These are phyloP conservation scores for Amphirosellinia nigrospora DNA, from an alignment of 495 filamentous ascomycete genomes.

Conservation along the genomic window DNA sequence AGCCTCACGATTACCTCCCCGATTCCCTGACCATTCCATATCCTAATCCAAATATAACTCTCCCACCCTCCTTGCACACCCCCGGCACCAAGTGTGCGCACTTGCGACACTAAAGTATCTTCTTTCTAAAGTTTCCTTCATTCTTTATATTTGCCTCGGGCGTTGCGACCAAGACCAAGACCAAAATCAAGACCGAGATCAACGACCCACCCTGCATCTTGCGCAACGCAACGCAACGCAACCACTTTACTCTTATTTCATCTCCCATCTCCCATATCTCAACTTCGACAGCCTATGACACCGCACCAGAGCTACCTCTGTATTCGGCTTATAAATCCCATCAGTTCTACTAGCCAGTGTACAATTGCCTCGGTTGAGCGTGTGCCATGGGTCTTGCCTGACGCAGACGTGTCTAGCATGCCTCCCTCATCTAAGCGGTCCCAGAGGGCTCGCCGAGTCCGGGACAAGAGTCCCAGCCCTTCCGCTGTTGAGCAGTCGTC, in stretches of 20 bases:
- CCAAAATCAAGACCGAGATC: too few relatives aligned
- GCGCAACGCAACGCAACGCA: too few relatives aligned
- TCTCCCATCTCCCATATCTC: too few relatives aligned
- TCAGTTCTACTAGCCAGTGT: background rate
- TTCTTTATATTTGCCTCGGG: background rate
- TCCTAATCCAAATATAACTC: background rate
- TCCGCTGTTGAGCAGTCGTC: constrained; percentile 59
- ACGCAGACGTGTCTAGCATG: constrained; percentile 35
- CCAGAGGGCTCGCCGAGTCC: constrained; percentile 47
- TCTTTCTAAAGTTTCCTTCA: too few relatives aligned
- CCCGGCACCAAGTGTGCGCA: background rate
- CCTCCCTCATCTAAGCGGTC: constrained; percentile 51
- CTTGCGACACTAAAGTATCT: background rate
- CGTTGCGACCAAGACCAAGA: background rate
- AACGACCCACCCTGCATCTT: background rate
- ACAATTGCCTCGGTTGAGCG: background rate
- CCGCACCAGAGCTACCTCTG: background rate
- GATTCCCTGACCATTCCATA: background rate
- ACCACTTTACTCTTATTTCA: too few relatives aligned
- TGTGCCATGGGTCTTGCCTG: constrained; percentile 25
- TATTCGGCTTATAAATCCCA: constrained; percentile 1
- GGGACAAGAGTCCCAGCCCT: constrained; percentile 45
- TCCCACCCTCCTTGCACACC: constrained; percentile 2
- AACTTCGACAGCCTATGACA: background rate
- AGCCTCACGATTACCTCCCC: constrained; percentile 19